Conservation (phyloP, 176 grass and related monocot species). For the Ensete glaucum region DNA sequence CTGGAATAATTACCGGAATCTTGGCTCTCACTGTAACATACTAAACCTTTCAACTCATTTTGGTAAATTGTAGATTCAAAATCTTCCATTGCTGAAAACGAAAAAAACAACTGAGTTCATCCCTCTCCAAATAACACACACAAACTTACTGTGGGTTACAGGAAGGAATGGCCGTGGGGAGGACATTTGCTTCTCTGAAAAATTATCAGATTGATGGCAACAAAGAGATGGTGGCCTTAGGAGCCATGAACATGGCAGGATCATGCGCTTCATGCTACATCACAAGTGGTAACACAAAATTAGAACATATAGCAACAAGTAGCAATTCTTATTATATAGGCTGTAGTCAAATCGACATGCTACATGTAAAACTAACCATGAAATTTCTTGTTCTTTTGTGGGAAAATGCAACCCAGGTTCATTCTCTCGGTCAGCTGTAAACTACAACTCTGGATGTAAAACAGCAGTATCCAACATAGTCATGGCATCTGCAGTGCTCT, state of each 20-base stretch:
- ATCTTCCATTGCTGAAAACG: background rate
- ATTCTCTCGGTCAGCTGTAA: conserved; percentile 90
- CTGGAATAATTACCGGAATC: conserved; percentile 85
- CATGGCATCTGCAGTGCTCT: conserved; percentile 75
- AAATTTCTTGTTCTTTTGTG: background rate
- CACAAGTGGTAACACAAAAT: conserved; percentile 42
- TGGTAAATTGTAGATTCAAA: too few relatives aligned
- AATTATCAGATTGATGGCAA: conserved; percentile 99
- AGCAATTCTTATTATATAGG: background rate
- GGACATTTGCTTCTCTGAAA: conserved; percentile 94
- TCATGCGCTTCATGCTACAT: conserved; percentile 96
- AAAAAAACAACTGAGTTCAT: too few relatives aligned
- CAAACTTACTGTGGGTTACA: conserved; percentile 14
- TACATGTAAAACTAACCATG: background rate
- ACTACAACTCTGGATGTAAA: conserved; percentile 87
- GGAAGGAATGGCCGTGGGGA: conserved; percentile 91
- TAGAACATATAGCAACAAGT: background rate
- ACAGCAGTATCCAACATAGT: conserved; percentile 90
- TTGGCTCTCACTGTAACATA: conserved; percentile 69
- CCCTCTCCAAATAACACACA: background rate
- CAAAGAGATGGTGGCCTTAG: conserved; percentile 99
- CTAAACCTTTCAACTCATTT: background rate
- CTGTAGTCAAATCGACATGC: too few relatives aligned
- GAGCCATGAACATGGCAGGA: conserved; percentile 94
- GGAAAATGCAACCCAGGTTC: conserved; percentile 34